Conservation (phyloP, 345 rosid species). For the Geranium rotundifolium region DNA sequence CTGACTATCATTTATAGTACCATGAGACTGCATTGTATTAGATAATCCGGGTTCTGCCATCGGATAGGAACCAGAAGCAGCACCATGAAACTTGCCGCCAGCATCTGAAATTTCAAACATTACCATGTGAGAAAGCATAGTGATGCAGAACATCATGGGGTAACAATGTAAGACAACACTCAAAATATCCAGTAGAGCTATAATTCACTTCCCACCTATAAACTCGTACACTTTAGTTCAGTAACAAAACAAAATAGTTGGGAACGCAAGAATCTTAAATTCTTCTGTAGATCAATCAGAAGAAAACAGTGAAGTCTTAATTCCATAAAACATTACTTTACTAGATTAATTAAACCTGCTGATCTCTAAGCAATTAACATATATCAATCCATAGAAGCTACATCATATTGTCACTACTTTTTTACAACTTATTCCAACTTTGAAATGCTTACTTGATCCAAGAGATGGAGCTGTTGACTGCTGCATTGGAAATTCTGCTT, state of each 20-base stretch:
- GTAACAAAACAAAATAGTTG: too few relatives aligned
- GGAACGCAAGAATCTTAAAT: background rate
- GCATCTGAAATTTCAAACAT: slow-evolving; percentile 26
- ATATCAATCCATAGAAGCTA: too few relatives aligned
- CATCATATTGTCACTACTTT: background rate
- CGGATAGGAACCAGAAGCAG: slow-evolving; percentile 24
- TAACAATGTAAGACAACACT: background rate
- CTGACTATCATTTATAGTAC: slow-evolving; percentile 11
- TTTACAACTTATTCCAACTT: slow-evolving; percentile 1
- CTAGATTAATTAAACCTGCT: too few relatives aligned
- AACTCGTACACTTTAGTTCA: background rate
- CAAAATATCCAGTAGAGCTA: background rate
- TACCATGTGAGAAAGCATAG: slow-evolving; percentile 7
- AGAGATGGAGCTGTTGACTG: slow-evolving; percentile 24
- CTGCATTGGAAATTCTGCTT: slow-evolving; percentile 25
- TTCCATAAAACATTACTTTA: too few relatives aligned
- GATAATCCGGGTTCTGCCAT: slow-evolving; percentile 29
- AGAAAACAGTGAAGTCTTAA: background rate
- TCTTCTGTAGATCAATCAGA: background rate
- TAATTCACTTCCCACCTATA: background rate
- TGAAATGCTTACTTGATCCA: slow-evolving; percentile 26
- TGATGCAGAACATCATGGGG: background rate
- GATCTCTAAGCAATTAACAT: too few relatives aligned
- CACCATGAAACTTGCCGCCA: slow-evolving; percentile 44
- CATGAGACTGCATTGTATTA: slow-evolving; percentile 19